Base-by-base conservation (phyloP, 768 basidiomycete genomes). In the Suillus placidus region DNA sequence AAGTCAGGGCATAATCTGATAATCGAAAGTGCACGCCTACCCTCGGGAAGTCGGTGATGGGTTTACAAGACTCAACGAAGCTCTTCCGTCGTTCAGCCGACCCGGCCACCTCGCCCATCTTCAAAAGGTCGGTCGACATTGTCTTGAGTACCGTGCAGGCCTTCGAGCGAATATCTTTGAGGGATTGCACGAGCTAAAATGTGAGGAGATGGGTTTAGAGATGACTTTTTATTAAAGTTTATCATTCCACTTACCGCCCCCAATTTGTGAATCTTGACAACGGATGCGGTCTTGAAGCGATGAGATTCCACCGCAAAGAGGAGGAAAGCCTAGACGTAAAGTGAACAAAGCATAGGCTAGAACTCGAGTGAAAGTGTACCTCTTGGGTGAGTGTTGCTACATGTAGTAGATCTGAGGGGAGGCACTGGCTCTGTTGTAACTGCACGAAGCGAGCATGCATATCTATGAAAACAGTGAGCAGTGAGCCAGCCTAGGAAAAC, bases 341-440 rank as follows among this genome's bases (percentile, higher is more conserved):
- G 9, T 35, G 42, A 54, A 69, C 8, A 72, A 45, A 30, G n/a
- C 2, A 16, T 23, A 55, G 58, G 58, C 5, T 14, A 43, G 10
- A 6, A 20, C 32, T 7, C 18, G 30, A 57, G 60, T 7, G 49
- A 35, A 57, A 32, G 55, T 62, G 63, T 65, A 87, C 93, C 81
- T 95, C 94, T 76, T 94, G 93, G 0, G 85, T 83, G 60, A 95
- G 77, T 14, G 86, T 86, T 3, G 88, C 90, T 4, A 91, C 78
- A 68, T 95, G 93, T 23, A 95, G 81, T n/a, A 86, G 68, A 69
- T 89, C 86, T 58, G 82, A 79, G 6, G 84, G 82, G 6, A 86
- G 81, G 26, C 66, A 63, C 30, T 77, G 72, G 14, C 78, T 76
- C 10, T 80, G 76, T 12, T 83, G 70, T 4, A 80, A 76, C 26